Evolutionary conservation across 345 rosid species (phyloP).

Genomic region (Linum lewisii): DNA sequence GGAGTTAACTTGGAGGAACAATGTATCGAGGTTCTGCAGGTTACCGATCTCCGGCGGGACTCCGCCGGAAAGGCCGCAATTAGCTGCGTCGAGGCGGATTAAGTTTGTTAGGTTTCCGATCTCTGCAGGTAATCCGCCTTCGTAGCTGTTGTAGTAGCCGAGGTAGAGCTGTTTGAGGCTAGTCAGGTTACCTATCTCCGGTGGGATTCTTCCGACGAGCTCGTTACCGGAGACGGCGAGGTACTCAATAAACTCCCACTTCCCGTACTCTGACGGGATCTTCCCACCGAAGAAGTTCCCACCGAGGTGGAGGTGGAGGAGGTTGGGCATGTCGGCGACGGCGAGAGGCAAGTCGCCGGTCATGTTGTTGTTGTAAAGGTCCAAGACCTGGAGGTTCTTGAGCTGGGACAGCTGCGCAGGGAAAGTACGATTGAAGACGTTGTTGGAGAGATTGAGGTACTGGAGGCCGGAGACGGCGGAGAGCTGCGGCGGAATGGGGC

Average conservation of each 20-base stretch:
- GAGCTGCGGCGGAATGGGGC: slow-evolving; percentile 32
- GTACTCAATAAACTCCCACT: slow-evolving; percentile 19
- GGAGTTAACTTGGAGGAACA: slow-evolving; percentile 2
- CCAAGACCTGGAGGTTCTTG: slow-evolving; percentile 18
- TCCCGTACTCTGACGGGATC: slow-evolving; percentile 43
- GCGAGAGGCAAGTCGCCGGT: slow-evolving; percentile 29
- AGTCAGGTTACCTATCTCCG: slow-evolving; percentile 25
- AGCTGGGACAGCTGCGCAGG: slow-evolving; percentile 29
- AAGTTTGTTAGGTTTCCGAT: slow-evolving; percentile 20
- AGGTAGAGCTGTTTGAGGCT: slow-evolving; percentile 28
- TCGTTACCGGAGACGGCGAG: slow-evolving; percentile 30
- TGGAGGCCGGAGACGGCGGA: slow-evolving; percentile 28
- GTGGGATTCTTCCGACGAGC: slow-evolving; percentile 36
- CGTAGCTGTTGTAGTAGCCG: slow-evolving; percentile 27
- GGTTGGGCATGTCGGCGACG: slow-evolving; percentile 37
- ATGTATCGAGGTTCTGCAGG: slow-evolving; percentile 1
- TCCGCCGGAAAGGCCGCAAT: not conserved
- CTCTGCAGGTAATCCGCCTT: slow-evolving; percentile 27
- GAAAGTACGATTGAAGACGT: slow-evolving; percentile 29
- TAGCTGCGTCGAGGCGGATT: slow-evolving; percentile 1
- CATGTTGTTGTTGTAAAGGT: slow-evolving; percentile 19
- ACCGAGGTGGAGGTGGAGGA: slow-evolving; percentile 35
- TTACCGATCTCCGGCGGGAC: slow-evolving; percentile 3
- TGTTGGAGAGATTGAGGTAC: slow-evolving; percentile 16
- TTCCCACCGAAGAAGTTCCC: slow-evolving; percentile 28